phyloP scores from a whole-genome alignment of 345 rosid genomes.

The Iberis pinnata region DNA sequence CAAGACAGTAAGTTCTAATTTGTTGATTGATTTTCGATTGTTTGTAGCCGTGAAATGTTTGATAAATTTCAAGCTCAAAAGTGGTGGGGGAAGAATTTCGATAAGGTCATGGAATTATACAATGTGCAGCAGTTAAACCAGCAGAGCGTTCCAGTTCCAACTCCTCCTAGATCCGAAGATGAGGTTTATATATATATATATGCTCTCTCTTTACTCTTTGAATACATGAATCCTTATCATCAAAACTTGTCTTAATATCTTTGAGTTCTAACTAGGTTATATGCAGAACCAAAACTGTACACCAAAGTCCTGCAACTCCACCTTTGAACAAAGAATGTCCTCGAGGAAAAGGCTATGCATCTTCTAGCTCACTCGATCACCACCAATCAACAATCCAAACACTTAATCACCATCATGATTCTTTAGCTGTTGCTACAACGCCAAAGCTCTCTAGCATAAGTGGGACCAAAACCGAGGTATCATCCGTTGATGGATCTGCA shows the following conservation, averaged over 20 bases:
- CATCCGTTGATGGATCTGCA: slow-evolving; percentile 62
- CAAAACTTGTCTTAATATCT: slow-evolving; percentile 37
- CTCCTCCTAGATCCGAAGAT: slow-evolving; percentile 64
- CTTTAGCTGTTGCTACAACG: slow-evolving; percentile 55
- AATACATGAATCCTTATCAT: slow-evolving; percentile 29
- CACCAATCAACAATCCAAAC: slow-evolving; percentile 33
- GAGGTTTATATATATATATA: no score
- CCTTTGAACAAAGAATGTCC: slow-evolving; percentile 65
- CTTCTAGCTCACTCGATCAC: slow-evolving; percentile 61
- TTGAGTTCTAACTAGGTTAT: no score
- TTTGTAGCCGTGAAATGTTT: slow-evolving; percentile 82
- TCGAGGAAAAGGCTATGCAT: slow-evolving; percentile 47
- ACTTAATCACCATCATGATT: slow-evolving; percentile 38
- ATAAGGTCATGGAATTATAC: slow-evolving; percentile 88
- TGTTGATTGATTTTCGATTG: slow-evolving; percentile 2
- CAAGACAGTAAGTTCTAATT: not conserved
- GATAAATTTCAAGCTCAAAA: slow-evolving; percentile 96
- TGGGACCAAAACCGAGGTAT: slow-evolving; percentile 68
- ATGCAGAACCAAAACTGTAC: no score
- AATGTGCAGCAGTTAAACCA: slow-evolving; percentile 74
- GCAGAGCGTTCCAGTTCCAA: slow-evolving; percentile 63
- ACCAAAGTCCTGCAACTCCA: slow-evolving; percentile 68
- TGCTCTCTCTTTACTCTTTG: not conserved
- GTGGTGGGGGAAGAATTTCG: slow-evolving; percentile 94
- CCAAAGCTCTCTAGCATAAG: slow-evolving; percentile 62